Conservation (phyloP, 352 stramenopile genomes). For the Phytophthora pini region DNA sequence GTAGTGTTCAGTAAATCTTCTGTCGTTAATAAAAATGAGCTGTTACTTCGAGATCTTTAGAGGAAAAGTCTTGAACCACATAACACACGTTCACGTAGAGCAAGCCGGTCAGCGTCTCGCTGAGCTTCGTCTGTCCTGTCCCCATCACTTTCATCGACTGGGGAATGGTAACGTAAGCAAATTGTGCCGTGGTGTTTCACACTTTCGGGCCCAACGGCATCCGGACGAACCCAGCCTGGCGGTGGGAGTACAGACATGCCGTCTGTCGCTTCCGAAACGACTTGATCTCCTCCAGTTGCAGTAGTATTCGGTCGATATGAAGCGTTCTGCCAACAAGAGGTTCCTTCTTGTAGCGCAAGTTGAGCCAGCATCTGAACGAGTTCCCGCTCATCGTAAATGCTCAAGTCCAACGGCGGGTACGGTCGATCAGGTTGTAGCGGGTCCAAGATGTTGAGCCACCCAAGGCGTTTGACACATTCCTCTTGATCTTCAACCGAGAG, state of each 20-base stretch:
- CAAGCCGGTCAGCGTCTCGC: constrained; percentile 22
- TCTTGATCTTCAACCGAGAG: constrained; percentile 62
- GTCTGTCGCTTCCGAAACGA: constrained; percentile 1
- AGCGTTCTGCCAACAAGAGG: constrained; percentile 11
- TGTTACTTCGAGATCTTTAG: constrained; percentile 19
- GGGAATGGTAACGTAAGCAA: constrained; percentile 48
- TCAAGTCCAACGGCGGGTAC: constrained; percentile 76
- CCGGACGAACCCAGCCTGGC: constrained; percentile 52
- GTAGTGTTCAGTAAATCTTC: constrained; percentile 24
- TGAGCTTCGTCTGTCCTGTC: constrained; percentile 20
- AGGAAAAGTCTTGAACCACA: constrained; percentile 51
- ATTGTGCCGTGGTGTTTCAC: constrained; percentile 71
- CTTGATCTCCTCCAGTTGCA: neutral
- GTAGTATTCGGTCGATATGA: constrained; percentile 29
- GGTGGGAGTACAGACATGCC: constrained; percentile 37
- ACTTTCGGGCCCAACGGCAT: constrained; percentile 62
- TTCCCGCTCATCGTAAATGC: constrained; percentile 74
- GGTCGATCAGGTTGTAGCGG: constrained; percentile 74
- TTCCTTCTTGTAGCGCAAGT: constrained; percentile 69
- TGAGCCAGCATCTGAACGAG: constrained; percentile 82
- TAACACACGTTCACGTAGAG: constrained; percentile 38
- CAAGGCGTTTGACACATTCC: constrained; percentile 68
- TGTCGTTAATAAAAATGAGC: neutral
- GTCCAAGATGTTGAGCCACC: constrained; percentile 89
- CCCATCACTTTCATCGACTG: neutral